These are phyloP conservation scores for Ophioceras dolichostomum DNA, from an alignment of 2,329 filamentous ascomycete genomes.

Conservation along the genomic window DNA sequence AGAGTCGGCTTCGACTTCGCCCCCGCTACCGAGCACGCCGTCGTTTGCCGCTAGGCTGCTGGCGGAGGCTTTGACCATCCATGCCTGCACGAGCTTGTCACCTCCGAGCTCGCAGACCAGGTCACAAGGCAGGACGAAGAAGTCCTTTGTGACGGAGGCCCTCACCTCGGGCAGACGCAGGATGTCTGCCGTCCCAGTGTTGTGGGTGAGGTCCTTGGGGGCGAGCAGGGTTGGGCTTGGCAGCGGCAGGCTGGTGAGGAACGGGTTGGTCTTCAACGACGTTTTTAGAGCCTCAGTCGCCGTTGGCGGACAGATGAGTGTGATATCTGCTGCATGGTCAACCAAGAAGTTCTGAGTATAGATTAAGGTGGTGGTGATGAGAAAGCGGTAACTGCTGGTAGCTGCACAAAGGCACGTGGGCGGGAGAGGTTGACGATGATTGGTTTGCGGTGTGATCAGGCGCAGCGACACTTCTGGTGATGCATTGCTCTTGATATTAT, in stretches of 20 bases:
- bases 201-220: conserved; percentile 63
- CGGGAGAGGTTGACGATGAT: no score
- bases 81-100: conserved; percentile 72
- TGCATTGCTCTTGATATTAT: no score
- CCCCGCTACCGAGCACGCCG: not conserved
- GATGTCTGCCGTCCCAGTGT: conserved; percentile 81
- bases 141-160: conserved; percentile 68
- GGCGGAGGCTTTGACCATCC: conserved; percentile 69
- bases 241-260: conserved; percentile 59
- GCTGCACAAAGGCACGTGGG: no score
- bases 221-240: conserved; percentile 67
- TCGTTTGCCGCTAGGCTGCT: not conserved
- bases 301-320: conserved; percentile 50
- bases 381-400: no score
- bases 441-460: no score
- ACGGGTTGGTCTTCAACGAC: conserved; percentile 66
- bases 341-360: no score
- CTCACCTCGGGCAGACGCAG: conserved; percentile 75
- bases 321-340: conserved; percentile 38
- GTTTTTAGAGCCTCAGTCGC: conserved; percentile 55
- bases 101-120: conserved; percentile 83
- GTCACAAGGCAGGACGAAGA: conserved; percentile 85
- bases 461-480: no score
- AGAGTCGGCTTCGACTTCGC: no score
- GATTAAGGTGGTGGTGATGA: no score